These are phyloP conservation scores for Hibiscus trionum DNA, from an alignment of 345 rosid species.

Conservation along the genomic window DNA sequence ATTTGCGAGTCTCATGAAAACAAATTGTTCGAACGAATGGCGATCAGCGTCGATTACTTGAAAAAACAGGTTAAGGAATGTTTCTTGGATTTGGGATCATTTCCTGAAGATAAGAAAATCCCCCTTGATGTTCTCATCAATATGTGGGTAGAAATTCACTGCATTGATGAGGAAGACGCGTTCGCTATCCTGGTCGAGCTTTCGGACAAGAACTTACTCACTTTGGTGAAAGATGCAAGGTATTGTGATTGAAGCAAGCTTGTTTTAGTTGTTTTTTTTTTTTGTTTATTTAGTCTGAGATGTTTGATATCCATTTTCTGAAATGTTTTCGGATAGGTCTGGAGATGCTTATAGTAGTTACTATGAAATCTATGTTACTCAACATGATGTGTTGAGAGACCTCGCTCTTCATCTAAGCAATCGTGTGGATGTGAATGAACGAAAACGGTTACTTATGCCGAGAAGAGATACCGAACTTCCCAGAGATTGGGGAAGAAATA, in stretches of 20 bases:
- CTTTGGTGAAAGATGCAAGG: slow-evolving; percentile 75
- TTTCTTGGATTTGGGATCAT: slow-evolving; percentile 85
- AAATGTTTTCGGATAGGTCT: slow-evolving; percentile 34
- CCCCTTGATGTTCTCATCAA: slow-evolving; percentile 78
- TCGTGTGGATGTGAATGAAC: slow-evolving; percentile 30
- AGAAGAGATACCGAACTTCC: slow-evolving; percentile 52
- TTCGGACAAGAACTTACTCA: slow-evolving; percentile 65
- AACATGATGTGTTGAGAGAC: slow-evolving; percentile 87
- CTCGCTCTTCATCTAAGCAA: slow-evolving; percentile 59
- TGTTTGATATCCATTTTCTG: slow-evolving; percentile 11
- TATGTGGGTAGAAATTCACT: slow-evolving; percentile 76
- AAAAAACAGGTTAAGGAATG: slow-evolving; percentile 46
- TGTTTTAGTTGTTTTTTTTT: background rate
- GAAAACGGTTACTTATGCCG: slow-evolving; percentile 60
- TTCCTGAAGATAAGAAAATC: slow-evolving; percentile 91
- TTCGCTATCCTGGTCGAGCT: slow-evolving; percentile 68
- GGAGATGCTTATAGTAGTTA: slow-evolving; percentile 62
- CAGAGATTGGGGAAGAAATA: slow-evolving; percentile 73
- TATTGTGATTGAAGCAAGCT: slow-evolving; percentile 4
- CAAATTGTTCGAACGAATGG: slow-evolving; percentile 66
- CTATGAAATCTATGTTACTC: slow-evolving; percentile 63
- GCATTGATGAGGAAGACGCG: slow-evolving; percentile 48
- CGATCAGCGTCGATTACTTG: slow-evolving; percentile 49
- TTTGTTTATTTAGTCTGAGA: background rate
- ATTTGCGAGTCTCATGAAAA: slow-evolving; percentile 67